These are phyloP conservation scores for Marsdenia floribunda DNA, from an alignment of 257 asterid species.

Conservation along the genomic window DNA sequence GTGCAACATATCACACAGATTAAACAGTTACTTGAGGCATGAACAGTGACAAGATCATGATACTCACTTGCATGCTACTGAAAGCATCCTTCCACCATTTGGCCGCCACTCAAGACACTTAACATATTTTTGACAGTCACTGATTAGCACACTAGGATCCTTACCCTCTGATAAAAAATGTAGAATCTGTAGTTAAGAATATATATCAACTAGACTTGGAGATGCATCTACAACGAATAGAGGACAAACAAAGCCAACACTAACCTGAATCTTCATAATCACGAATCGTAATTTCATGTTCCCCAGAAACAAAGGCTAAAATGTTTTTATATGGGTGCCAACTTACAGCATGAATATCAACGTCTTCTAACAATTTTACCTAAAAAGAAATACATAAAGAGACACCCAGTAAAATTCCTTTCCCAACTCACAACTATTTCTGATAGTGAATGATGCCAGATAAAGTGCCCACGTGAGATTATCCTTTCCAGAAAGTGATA, in stretches of 20 bases:
- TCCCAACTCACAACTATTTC: background rate
- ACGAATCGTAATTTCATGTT: slow-evolving; percentile 63
- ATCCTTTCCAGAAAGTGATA: background rate
- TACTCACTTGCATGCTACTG: slow-evolving; percentile 93
- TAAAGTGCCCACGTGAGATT: background rate
- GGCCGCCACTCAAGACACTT: slow-evolving; percentile 91
- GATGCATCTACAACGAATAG: slow-evolving; percentile 8
- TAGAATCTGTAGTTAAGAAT: background rate
- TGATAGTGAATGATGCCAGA: background rate
- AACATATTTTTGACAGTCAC: slow-evolving; percentile 70
- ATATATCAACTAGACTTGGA: background rate
- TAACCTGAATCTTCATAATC: slow-evolving; percentile 81
- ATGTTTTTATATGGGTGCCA: slow-evolving; percentile 82
- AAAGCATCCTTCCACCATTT: slow-evolving; percentile 80
- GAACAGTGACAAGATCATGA: slow-evolving; percentile 10
- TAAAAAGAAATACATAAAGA: slow-evolving; percentile 22
- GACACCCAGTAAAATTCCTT: background rate
- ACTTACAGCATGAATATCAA: slow-evolving; percentile 65
- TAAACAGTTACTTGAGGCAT: slow-evolving; percentile 9
- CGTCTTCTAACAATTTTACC: slow-evolving; percentile 60
- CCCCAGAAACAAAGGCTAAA: slow-evolving; percentile 81
- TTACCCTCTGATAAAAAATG: slow-evolving; percentile 54
- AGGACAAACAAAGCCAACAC: slow-evolving; percentile 9
- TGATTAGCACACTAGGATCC: slow-evolving; percentile 51
- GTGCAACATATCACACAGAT: background rate